Percentiles rank a stretch among this genome's conserved stretches.
phyloP scores from a whole-genome alignment of 140 eudicot species.

The Flaveria floridana region DNA sequence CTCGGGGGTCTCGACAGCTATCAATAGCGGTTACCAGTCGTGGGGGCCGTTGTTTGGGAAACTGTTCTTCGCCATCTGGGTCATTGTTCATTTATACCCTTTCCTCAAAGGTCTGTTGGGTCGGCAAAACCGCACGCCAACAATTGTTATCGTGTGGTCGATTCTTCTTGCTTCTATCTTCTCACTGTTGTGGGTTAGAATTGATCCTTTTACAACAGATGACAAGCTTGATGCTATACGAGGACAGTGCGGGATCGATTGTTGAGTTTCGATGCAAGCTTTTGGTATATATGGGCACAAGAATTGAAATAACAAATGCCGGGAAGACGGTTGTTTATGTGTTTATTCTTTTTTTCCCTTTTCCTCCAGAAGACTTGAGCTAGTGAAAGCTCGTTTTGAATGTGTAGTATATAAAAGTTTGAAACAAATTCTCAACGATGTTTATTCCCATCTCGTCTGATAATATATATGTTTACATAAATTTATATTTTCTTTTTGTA shows the following conservation, averaged over 20 bases:
- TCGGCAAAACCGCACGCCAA: constrained; percentile 52
- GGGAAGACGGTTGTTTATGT: neutral
- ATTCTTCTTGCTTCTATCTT: constrained; percentile 55
- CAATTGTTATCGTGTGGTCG: constrained; percentile 58
- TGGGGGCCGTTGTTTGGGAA: constrained; percentile 62
- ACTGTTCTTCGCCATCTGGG: constrained; percentile 56
- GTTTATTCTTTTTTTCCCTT: no score
- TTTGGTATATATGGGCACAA: constrained; percentile 21
- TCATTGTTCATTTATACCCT: constrained; percentile 53
- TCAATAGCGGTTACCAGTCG: constrained; percentile 56
- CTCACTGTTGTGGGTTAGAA: constrained; percentile 53
- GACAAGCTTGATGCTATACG: constrained; percentile 28
- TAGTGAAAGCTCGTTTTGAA: no score
- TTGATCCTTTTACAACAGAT: constrained; percentile 45
- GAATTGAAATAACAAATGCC: constrained; percentile 1
- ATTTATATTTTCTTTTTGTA: no score
- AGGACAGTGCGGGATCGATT: constrained; percentile 54
- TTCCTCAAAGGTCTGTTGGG: constrained; percentile 63
- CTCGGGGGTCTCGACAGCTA: constrained; percentile 50
- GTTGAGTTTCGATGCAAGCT: constrained; percentile 26
- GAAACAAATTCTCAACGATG: no score
- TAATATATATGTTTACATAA: no score
- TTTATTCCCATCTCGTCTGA: no score
- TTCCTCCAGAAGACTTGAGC: no score
- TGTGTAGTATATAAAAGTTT: no score